phyloP scores from a whole-genome alignment of 2,329 filamentous ascomycete species.

The Fusarium agapanthi region DNA sequence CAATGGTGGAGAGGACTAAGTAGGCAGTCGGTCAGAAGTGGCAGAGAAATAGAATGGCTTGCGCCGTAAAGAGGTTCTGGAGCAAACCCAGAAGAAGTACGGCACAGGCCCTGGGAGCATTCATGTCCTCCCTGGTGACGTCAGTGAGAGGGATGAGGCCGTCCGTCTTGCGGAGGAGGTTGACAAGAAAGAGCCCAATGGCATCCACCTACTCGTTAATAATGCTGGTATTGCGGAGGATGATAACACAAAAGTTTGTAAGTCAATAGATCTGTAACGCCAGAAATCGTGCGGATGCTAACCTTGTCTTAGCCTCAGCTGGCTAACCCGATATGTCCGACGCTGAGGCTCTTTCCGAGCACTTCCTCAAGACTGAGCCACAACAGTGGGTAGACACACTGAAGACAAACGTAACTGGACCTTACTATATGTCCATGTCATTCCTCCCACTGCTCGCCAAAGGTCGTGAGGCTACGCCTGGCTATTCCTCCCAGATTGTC shows the following conservation, averaged over 20 bases:
- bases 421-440: conserved; percentile 7
- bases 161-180: background rate
- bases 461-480: background rate
- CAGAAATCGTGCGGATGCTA: accelerated
- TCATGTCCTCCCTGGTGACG: background rate
- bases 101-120: background rate
- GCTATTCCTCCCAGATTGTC: background rate
- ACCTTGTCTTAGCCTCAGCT: background rate
- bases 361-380: background rate
- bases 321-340: background rate
- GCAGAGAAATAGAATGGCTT: no score
- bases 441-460: background rate
- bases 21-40: no score
- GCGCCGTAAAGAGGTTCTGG: background rate
- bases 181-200: background rate
- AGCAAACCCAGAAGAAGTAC: background rate
- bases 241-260: conserved; percentile 6
- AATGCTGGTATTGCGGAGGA: conserved; percentile 4
- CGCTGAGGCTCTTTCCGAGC: background rate
- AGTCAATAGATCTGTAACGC: accelerated
- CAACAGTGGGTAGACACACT: background rate
- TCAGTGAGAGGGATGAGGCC: background rate
- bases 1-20: no score
- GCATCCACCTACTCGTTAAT: background rate
- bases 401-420: background rate